Conservation (phyloP, 2,329 filamentous ascomycete genomes). For the Drechslerella dactyloides region DNA sequence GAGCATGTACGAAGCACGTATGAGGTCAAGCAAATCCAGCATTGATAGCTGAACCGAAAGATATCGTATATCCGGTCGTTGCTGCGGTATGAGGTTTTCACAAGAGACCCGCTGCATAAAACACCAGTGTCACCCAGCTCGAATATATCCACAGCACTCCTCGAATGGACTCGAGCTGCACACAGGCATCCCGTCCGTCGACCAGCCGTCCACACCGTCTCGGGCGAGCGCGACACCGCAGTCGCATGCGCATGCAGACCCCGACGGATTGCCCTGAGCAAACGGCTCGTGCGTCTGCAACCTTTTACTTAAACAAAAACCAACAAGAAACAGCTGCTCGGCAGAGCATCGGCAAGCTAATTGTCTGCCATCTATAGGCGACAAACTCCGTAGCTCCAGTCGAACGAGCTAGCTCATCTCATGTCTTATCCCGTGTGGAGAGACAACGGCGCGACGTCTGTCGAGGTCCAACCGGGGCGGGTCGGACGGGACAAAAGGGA, state of each 20-base stretch:
- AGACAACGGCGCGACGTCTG: not conserved
- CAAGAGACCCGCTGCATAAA: constrained; percentile 31
- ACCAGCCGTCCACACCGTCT: not conserved
- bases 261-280: constrained; percentile 1
- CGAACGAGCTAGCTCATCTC: constrained; percentile 10
- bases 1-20: too few relatives aligned
- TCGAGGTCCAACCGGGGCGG: not conserved
- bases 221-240: constrained; percentile 2
- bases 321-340: not conserved
- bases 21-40: too few relatives aligned
- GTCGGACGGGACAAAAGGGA: constrained; percentile 27
- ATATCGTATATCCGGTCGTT: too few relatives aligned
- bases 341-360: constrained; percentile 2
- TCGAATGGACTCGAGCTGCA: constrained; percentile 2
- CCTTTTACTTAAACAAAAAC: too few relatives aligned
- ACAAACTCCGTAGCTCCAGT: constrained; percentile 13
- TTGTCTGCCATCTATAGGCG: too few relatives aligned
- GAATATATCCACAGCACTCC: constrained; percentile 25
- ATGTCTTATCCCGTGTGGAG: constrained; percentile 46
- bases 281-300: not conserved
- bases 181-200: too few relatives aligned
- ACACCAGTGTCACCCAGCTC: constrained; percentile 38
- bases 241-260: not conserved
- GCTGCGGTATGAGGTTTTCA: constrained; percentile 3
- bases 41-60: too few relatives aligned